Evolutionary conservation across 495 filamentous ascomycete species (phyloP), one percentile per base, ranked within the genome.

Genomic region (Penicillium longicatenatum): DNA sequence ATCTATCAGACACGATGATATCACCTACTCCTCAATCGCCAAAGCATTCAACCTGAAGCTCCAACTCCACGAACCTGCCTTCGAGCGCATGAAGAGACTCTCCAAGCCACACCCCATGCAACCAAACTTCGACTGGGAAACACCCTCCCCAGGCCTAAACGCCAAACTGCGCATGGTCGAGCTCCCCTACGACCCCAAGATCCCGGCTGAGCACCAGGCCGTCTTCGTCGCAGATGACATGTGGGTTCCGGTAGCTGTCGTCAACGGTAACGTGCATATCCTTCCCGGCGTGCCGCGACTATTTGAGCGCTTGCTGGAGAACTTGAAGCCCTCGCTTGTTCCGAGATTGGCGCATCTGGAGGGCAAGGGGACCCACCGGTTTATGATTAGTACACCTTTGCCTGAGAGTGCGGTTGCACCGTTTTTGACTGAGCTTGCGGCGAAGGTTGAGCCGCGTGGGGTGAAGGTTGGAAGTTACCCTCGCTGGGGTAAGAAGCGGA

Each of bases 401-500:
- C 76, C 86, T 0, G 94, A 98, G 77, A 96, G 91, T 71, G 81
- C 79, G 3, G 84, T 98, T 8, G 93, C 94, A 9, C 81, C 75
- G 37, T 97, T 89, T 64, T 74, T 98, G 70, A 92, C 91, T 4
- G 82, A 88, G 60, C 73, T 98, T 54, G 90, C 92, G 12, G 79
- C 69, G 14, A 84, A 80, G 70, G 90, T 90, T 8, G 84, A 84
- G 68, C 72, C 82, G 0, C 82, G 81, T 60, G 91, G 90, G 0
- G 81, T 98, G 52, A 97, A 97, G 75, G 90, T 98, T n/a, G 94
- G 94, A 8, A 95, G 91, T 67, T 98, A 98, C 74, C 94, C 94
- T 21, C 78, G 91, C 47, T 97, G 92, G 94, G 90, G 87, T 0
- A 93, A 89, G 79, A 85, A 85, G 64, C 80, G 82, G 26, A 98